Conservation (phyloP, 306 rosid species). For the Quercus alba region DNA sequence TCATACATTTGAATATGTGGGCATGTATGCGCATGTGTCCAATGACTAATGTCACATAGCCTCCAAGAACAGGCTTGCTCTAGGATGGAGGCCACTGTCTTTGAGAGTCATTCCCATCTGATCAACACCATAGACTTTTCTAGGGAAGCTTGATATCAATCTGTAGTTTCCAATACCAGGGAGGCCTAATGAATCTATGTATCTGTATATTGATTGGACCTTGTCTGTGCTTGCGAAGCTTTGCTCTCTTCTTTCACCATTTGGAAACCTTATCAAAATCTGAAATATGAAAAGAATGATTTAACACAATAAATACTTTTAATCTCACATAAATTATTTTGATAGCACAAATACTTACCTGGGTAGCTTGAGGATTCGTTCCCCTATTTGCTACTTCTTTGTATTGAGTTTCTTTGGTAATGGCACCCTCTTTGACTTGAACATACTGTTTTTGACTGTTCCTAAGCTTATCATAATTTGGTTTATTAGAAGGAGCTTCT, state of each 20-base stretch:
- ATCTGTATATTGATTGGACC: constrained; percentile 60
- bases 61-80: constrained; percentile 73
- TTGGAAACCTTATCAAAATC: constrained; percentile 80
- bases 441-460: constrained; percentile 25
- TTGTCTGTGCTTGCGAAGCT: constrained; percentile 60
- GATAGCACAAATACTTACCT: constrained; percentile 27
- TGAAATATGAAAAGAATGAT: constrained; percentile 13
- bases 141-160: constrained; percentile 77
- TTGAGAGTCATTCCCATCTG: constrained; percentile 70
- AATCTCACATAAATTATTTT: background rate
- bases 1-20: too few relatives aligned
- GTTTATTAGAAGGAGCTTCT: constrained; percentile 27
- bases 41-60: constrained; percentile 17
- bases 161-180: constrained; percentile 55
- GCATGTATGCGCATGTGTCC: background rate
- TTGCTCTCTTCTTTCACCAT: constrained; percentile 79
- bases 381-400: constrained; percentile 35
- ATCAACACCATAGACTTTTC: constrained; percentile 57
- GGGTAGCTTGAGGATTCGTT: constrained; percentile 46
- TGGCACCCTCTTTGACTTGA: constrained; percentile 32
- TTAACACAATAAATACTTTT: background rate
- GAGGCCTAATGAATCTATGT: constrained; percentile 59
- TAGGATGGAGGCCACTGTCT: constrained; percentile 72
- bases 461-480: constrained; percentile 37
- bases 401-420: constrained; percentile 23